phyloP scores from a whole-genome alignment of 768 basidiomycete genomes.

The Myochromella boudieri region DNA sequence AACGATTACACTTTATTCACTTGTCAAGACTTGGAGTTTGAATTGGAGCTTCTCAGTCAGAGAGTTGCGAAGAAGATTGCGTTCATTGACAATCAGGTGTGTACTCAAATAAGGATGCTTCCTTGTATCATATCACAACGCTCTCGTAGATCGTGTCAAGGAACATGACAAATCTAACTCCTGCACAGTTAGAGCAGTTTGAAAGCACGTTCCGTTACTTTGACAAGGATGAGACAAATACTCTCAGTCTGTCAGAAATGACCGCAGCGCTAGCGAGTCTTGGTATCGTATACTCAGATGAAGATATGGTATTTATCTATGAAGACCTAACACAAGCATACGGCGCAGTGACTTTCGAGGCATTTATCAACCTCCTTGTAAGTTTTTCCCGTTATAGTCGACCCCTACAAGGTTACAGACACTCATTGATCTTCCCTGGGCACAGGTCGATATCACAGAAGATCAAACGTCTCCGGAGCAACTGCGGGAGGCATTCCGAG shows the following conservation, averaged over 20 bases:
- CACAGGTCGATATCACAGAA: constrained; percentile 95
- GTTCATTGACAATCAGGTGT: constrained; percentile 94
- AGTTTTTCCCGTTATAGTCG: constrained; percentile 15
- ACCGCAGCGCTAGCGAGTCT: constrained; percentile 92
- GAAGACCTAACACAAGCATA: constrained; percentile 77
- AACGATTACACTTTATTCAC: constrained; percentile 95
- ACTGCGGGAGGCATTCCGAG: constrained; percentile 89
- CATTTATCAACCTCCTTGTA: constrained; percentile 92
- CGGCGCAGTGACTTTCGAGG: constrained; percentile 89
- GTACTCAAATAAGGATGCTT: constrained; percentile 14
- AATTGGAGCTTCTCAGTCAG: constrained; percentile 79
- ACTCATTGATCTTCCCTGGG: not conserved
- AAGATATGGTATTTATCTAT: constrained; percentile 84
- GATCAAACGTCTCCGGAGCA: constrained; percentile 94
- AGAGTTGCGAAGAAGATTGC: constrained; percentile 87
- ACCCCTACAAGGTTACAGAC: constrained; percentile 2
- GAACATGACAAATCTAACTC: constrained; percentile 92
- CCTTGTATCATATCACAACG: constrained; percentile 3
- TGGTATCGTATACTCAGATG: constrained; percentile 91
- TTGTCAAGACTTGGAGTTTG: constrained; percentile 86
- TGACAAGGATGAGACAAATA: constrained; percentile 90
- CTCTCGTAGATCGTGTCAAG: constrained; percentile 80
- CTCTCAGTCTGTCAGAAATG: constrained; percentile 81
- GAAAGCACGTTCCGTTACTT: constrained; percentile 98
- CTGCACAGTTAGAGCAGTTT: constrained; percentile 94